Evolutionary conservation across 2,329 filamentous ascomycete species (phyloP).

Genomic region (Annulohypoxylon truncatum): DNA sequence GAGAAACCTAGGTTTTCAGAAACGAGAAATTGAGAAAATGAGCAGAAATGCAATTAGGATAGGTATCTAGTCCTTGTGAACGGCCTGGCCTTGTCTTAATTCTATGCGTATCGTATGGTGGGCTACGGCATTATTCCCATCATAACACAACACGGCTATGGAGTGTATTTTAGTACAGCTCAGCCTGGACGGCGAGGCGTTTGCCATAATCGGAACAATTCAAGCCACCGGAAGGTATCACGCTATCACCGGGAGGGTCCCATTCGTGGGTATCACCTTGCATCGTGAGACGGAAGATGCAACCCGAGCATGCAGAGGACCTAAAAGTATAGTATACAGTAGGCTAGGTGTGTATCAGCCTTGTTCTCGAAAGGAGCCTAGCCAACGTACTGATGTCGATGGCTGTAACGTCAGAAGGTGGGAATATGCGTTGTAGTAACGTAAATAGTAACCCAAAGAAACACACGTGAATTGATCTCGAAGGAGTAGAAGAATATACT

Average conservation of each 20-base stretch:
- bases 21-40: neutral
- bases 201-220: conserved; percentile 17
- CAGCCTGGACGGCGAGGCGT: conserved; percentile 7
- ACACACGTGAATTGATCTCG: neutral
- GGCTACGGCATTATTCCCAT: neutral
- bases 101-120: neutral
- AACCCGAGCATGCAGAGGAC: conserved; percentile 26
- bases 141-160: neutral
- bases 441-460: conserved; percentile 17
- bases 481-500: neutral
- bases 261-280: conserved; percentile 9
- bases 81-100: neutral
- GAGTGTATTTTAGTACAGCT: conserved; percentile 6
- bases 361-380: conserved; percentile 12
- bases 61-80: neutral
- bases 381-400: conserved; percentile 8
- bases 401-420: conserved; percentile 6
- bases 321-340: conserved; percentile 18
- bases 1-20: neutral
- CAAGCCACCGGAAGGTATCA: conserved; percentile 29
- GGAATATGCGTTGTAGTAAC: conserved; percentile 19
- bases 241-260: conserved; percentile 13
- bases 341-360: conserved; percentile 21
- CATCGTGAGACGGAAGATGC: conserved; percentile 16
- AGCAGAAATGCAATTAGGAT: neutral